A percentile compares a stretch with the other conserved stretches of the same genome.
These are phyloP conservation scores for Tetrahymena elliotti DNA, from an alignment of 73 alveolate species.

Conservation along the genomic window DNA sequence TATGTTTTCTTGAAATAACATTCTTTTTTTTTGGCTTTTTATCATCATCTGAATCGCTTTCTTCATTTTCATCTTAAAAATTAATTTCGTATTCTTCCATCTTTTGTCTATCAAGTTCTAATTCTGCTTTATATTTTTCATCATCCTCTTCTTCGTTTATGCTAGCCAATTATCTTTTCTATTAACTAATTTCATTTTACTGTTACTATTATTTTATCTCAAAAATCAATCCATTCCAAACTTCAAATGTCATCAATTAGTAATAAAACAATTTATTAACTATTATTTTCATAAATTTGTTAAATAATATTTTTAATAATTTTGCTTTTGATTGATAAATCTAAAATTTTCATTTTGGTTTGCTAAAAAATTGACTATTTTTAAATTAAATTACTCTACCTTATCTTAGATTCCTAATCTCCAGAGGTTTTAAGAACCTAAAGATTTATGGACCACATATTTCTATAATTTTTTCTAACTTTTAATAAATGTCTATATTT, in stretches of 20 bases:
- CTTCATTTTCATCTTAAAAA: neutral
- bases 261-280: neutral
- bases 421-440: neutral
- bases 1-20: neutral
- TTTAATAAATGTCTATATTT: neutral
- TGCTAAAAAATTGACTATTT: no score
- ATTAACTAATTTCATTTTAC: neutral
- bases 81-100: neutral
- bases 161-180: neutral
- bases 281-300: neutral
- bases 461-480: neutral
- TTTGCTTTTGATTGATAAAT: no score
- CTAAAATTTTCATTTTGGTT: neutral
- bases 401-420: neutral
- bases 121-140: neutral
- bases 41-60: neutral
- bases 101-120: neutral
- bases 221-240: neutral
- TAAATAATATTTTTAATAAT: neutral
- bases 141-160: neutral
- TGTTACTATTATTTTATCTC: neutral
- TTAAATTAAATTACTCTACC: neutral
- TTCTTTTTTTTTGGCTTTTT: neutral
- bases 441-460: neutral
- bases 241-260: neutral